Evolutionary conservation across 768 basidiomycete genomes (phyloP), one percentile per base, ranked within the genome.

Genomic region (Tylopilus vinaceipallidus): DNA sequence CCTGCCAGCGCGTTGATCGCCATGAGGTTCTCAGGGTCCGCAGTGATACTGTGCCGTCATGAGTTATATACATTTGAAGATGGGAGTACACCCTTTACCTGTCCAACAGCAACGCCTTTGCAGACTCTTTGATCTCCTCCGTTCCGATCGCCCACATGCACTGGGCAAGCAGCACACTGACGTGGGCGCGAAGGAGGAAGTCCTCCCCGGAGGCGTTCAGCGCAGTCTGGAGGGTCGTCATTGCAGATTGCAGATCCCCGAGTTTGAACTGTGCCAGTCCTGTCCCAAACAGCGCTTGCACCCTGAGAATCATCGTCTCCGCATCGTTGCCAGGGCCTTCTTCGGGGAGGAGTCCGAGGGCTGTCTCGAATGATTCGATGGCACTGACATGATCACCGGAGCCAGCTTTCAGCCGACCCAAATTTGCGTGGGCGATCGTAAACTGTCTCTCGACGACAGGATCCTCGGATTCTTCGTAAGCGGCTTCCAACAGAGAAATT

Each of bases 401-500:
- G 0, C 84, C 74, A n/a, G 95, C 71, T 17, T 80, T 77, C 22
- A 95, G 65, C 10, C 97, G 82, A 1, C 86, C 97, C 8, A 92
- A 71, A 50, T 88, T 95, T 20, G 80, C 72, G 54, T 94, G 88
- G 0, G 94, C 90, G 33, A 93, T 81, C 6, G 80, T 82, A 61
- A 87, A 99, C 45, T 80, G 84, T 42, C 75, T 71, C 67, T 98
- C 97, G 11, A 91, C 81, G 20, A 74, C 71, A 1, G 84, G 68
- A 45, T 91, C 86, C 66, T 99, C 97, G 13, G 80, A 81, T 45
- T 87, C 83, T 65, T 99, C 97, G 70, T 97, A 99, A 23, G 79
- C 77, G 2, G 81, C 77, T 66, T 98, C 95, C n/a, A 98, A 72
- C 10, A 93, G 73, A 4, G 67, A 51, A 13, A 91, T 89, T 1